A percentile compares a stretch with the other conserved stretches of the same genome.
Conservation (phyloP, 345 rosid species). For the Lepidium aucheri region DNA sequence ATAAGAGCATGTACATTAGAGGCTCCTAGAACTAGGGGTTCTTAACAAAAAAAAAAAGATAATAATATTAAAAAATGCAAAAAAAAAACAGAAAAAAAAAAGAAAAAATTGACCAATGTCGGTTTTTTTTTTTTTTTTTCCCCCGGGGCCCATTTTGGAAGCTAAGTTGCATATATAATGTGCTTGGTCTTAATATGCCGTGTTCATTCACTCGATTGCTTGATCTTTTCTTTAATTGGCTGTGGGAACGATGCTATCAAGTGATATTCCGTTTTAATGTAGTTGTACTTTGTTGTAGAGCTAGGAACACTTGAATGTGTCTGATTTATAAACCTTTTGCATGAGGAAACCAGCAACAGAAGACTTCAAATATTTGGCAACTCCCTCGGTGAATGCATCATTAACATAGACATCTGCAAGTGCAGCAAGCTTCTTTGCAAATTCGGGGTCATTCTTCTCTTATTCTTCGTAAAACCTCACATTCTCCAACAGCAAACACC, state of each 20-base stretch:
- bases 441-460: conserved; percentile 90
- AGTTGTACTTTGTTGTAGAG: not conserved
- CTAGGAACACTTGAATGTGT: not conserved
- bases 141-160: no score
- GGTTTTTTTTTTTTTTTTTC: no score
- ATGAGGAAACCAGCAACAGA: conserved; percentile 92
- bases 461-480: conserved; percentile 90
- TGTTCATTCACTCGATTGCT: not conserved
- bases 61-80: no score
- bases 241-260: not conserved
- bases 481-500: conserved; percentile 85
- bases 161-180: not conserved
- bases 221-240: not conserved
- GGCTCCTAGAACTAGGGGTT: no score
- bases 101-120: no score
- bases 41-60: no score
- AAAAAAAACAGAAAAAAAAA: no score
- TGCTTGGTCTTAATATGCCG: not conserved
- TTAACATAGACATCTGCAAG: conserved; percentile 88
- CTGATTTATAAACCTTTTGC: conserved; percentile 83
- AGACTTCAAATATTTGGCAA: conserved; percentile 80
- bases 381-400: conserved; percentile 95
- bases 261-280: not conserved
- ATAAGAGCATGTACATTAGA: no score
- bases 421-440: conserved; percentile 89